A percentile compares a stretch with the other conserved stretches of the same genome.
Evolutionary conservation across 1,284 basidiomycete genomes (phyloP).

Genomic region (Sanghuangporus weigelae): DNA sequence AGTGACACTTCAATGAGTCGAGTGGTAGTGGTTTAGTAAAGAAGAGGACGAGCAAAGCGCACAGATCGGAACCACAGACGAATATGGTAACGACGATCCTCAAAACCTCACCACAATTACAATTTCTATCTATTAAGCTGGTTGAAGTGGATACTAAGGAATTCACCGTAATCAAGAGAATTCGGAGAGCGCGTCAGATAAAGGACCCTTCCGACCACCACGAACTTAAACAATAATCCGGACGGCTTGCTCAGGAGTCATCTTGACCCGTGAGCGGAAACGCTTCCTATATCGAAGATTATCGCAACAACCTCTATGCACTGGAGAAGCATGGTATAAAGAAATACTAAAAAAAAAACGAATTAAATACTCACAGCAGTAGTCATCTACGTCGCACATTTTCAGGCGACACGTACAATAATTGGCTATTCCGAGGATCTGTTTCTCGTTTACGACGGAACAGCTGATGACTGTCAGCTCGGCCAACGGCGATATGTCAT

Average conservation of each 20-base stretch:
- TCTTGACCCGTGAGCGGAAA: slow-evolving; percentile 32
- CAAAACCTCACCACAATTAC: not conserved
- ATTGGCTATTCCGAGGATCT: slow-evolving; percentile 47
- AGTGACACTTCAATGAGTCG: not conserved
- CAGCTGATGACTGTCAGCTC: slow-evolving; percentile 57
- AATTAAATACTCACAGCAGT: slow-evolving; percentile 45
- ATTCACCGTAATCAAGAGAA: too few relatives aligned
- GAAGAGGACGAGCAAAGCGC: not conserved
- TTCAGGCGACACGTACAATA: slow-evolving; percentile 47
- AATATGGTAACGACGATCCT: not conserved
- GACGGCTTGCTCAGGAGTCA: slow-evolving; percentile 2
- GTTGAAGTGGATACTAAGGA: too few relatives aligned
- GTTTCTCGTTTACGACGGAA: slow-evolving; percentile 48
- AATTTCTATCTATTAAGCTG: not conserved
- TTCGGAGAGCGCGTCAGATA: not conserved
- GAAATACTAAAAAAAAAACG: not conserved
- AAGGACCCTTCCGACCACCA: not conserved
- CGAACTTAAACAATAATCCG: not conserved
- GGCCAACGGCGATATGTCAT: slow-evolving; percentile 28
- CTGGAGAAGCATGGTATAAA: slow-evolving; percentile 26
- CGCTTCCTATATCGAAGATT: slow-evolving; percentile 49
- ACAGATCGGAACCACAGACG: not conserved
- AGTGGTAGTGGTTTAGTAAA: not conserved
- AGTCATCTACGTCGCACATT: slow-evolving; percentile 39
- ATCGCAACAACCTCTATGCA: slow-evolving; percentile 43